Percentiles rank a stretch among this genome's conserved stretches.
phyloP scores from a whole-genome alignment of 805 yeast species.

The Jamesozyma gamospora region DNA sequence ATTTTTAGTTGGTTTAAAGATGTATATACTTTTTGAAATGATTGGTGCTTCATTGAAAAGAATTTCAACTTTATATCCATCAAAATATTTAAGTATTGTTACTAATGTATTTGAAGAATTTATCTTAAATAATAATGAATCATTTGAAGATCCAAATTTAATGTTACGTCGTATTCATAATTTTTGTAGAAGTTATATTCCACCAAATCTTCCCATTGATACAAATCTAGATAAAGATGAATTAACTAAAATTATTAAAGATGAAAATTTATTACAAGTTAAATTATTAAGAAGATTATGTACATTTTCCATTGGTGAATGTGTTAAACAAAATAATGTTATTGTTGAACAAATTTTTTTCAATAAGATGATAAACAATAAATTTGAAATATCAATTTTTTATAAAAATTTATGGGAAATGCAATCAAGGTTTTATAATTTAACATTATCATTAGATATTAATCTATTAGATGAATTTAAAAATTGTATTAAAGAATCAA shows the following conservation, averaged over 20 bases:
- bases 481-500: conserved; percentile 31
- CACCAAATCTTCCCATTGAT: conserved; percentile 35
- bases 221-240: conserved; percentile 28
- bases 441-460: conserved; percentile 60
- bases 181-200: conserved; percentile 50
- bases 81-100: conserved; percentile 66
- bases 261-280: conserved; percentile 56
- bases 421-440: conserved; percentile 34
- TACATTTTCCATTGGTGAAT: conserved; percentile 40
- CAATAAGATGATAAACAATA: conserved; percentile 10
- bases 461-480: conserved; percentile 37
- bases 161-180: conserved; percentile 54
- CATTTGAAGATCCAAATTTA: conserved; percentile 30
- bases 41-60: conserved; percentile 47
- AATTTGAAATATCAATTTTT: conserved; percentile 17
- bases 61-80: conserved; percentile 64
- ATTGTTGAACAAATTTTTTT: conserved; percentile 22
- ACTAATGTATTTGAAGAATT: conserved; percentile 49
- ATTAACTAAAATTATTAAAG: conserved; percentile 35
- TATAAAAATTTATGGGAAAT: conserved; percentile 25
- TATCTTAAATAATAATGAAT: conserved; percentile 33
- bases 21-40: conserved; percentile 60
- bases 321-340: conserved; percentile 24
- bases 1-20: conserved; percentile 41
- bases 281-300: conserved; percentile 53